Evolutionary conservation across 2,329 filamentous ascomycete species (phyloP).

Genomic region (Cercospora sp.): DNA sequence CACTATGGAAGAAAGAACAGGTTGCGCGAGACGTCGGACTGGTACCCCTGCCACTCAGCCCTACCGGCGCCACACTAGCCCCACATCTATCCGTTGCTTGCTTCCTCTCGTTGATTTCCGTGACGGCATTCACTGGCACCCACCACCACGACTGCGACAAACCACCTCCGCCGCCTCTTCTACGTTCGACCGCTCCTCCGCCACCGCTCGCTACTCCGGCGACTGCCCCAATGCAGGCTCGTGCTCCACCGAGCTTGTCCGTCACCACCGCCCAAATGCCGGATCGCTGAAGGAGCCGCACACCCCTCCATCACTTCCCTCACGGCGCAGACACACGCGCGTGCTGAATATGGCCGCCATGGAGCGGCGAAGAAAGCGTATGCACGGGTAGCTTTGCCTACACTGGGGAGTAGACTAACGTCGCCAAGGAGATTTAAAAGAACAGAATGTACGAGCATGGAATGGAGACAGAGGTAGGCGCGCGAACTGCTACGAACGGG

Average conservation of each 20-base stretch:
- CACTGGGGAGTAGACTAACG: conserved; percentile 14
- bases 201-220: not conserved
- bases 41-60: not conserved
- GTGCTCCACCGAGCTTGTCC: conserved; percentile 34
- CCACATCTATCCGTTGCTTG: not conserved
- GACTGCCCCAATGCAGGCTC: conserved; percentile 40
- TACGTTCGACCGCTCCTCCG: not conserved
- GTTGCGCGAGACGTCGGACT: not conserved
- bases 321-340: conserved; percentile 31
- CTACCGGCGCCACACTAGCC: not conserved
- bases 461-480: conserved; percentile 78
- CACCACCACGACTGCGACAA: not conserved
- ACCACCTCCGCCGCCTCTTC: not conserved
- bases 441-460: conserved; percentile 86
- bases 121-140: not conserved
- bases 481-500: conserved; percentile 17
- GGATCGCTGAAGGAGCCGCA: conserved; percentile 36
- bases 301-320: conserved; percentile 26
- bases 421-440: conserved; percentile 77
- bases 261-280: conserved; percentile 37
- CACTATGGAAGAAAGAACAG: not conserved
- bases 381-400: conserved; percentile 6
- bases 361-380: conserved; percentile 55
- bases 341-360: conserved; percentile 42
- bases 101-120: not conserved